Base-by-base conservation (phyloP, 2,329 filamentous ascomycete species). In the Aspergillus cejpii region DNA sequence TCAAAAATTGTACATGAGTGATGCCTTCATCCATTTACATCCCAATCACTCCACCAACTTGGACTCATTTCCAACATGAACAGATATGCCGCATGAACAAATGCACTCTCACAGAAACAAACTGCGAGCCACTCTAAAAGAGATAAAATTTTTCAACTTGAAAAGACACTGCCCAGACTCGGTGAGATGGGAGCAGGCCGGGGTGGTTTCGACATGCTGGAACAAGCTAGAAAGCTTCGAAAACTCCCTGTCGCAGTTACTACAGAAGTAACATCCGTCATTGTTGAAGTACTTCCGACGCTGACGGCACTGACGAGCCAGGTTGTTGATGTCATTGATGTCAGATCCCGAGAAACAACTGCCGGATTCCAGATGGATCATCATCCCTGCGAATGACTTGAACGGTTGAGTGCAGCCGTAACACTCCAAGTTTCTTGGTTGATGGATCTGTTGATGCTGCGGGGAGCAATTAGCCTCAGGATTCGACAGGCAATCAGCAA, bases 361-460 rank as follows among this genome's bases (percentile, higher is more conserved):
- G 27, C 45, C 41, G 24, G 45, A 44, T 36, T 44, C 45, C 12
- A 48, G 41, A 48, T 48, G 41, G 24, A 48, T 43, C 41, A 48
- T 24, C 27, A 48, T 29, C 29, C 41, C 42, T 1, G 36, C 39
- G 36, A 39, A 44, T 12, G 42, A 26, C 20, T 48, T 48, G 33
- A 48, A 48, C 31, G 20, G 27, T 24, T 45, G 31, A 12, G 39
- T 39, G 33, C 38, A 48, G 27, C 42, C 41, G 39, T 33, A 42
- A 38, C 46, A 48, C 41, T 48, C 42, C 37, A 48, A 38, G 3
- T 26, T 37, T 42, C 38, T 33, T 19, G 38, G 21, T 28, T 49
- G 43, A 40, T 49, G 39, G 37, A 39, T 39, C 43, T 45, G 43
- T 40, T 43, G 37, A 29, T 49, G 43, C 39, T 49, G 39, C 12